These are phyloP conservation scores for Fusarium dimerum DNA, from an alignment of 2,329 filamentous ascomycete genomes.

Conservation along the genomic window DNA sequence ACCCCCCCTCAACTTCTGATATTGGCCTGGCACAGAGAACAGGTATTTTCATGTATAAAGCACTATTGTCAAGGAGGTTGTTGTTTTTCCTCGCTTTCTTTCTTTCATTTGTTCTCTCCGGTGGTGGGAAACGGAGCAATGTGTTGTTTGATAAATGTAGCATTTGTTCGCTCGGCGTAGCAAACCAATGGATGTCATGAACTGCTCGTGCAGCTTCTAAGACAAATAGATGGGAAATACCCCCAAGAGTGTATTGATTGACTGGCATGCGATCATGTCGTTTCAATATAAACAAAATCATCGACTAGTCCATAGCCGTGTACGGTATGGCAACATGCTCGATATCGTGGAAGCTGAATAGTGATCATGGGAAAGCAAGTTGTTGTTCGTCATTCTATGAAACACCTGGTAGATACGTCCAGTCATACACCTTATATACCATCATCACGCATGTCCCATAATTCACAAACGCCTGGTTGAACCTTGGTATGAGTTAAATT, in stretches of 20 bases:
- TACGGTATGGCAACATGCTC: too few species aligned
- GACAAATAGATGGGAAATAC: constrained; percentile 12
- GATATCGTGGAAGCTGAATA: too few species aligned
- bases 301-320: too few species aligned
- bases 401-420: too few species aligned
- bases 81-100: neutral
- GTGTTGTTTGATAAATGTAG: neutral
- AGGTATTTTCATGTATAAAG: constrained; percentile 28
- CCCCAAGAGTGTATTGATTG: neutral
- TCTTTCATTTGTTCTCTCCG: neutral
- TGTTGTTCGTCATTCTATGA: too few species aligned
- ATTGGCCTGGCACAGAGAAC: too few species aligned
- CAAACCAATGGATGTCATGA: neutral
- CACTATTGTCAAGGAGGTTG: constrained; percentile 8
- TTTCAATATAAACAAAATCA: neutral
- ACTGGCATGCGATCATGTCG: constrained; percentile 15
- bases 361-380: too few species aligned
- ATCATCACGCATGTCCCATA: neutral
- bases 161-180: neutral
- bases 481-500: constrained; percentile 34
- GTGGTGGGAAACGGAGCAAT: neutral
- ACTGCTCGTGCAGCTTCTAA: neutral
- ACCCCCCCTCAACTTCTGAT: constrained; percentile 1
- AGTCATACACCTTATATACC: too few species aligned
- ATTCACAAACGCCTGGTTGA: constrained; percentile 21